Percentiles rank a stretch among this genome's conserved stretches.
These are phyloP conservation scores for Acanthamoeba castellanii DNA, from an alignment of 208 protist species.

Conservation along the genomic window DNA sequence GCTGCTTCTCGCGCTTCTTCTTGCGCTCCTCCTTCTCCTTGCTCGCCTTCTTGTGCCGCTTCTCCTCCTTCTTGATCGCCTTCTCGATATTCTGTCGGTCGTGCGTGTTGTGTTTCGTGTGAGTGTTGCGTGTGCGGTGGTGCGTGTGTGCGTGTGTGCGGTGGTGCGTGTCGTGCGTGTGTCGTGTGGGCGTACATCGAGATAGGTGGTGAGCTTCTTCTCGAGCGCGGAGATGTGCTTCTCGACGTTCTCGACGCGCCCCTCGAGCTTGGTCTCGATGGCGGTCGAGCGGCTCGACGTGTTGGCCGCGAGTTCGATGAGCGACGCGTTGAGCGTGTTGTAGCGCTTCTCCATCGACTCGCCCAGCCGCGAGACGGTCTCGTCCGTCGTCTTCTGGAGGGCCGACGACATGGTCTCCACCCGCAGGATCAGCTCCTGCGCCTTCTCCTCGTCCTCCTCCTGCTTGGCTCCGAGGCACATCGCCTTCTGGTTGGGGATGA, in stretches of 20 bases:
- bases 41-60: background rate
- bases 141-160: too few relatives aligned
- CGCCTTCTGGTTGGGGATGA: constrained; percentile 77
- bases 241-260: constrained; percentile 25
- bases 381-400: constrained; percentile 43
- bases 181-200: background rate
- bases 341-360: constrained; percentile 40
- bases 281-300: background rate
- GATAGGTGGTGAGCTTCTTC: constrained; percentile 7
- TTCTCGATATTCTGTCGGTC: constrained; percentile 4
- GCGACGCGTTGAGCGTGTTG: background rate
- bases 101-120: background rate
- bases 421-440: constrained; percentile 40
- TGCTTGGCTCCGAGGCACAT: constrained; percentile 58
- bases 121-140: background rate
- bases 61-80: constrained; percentile 52
- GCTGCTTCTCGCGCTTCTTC: constrained; percentile 49
- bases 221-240: constrained; percentile 31
- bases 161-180: background rate
- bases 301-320: constrained; percentile 28
- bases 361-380: background rate
- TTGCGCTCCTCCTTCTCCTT: constrained; percentile 36
- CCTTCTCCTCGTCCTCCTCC: constrained; percentile 63
- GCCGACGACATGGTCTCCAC: constrained; percentile 25
- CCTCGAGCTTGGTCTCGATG: constrained; percentile 46